phyloP scores from a whole-genome alignment of 176 grass and related monocot genomes.

The Zoysia pacifica region DNA sequence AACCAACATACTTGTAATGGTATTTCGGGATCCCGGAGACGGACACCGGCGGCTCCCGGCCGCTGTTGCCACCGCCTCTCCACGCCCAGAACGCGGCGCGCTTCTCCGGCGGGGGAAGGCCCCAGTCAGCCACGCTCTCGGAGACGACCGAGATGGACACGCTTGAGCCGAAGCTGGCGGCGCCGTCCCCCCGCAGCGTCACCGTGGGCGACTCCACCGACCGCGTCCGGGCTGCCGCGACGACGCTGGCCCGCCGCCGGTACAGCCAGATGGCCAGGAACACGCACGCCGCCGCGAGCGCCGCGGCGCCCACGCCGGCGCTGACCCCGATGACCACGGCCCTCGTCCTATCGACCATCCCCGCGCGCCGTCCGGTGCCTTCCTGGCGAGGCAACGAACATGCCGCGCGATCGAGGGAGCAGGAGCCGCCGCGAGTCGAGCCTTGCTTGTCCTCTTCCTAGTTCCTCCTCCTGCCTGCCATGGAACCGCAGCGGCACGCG shows the following conservation, averaged over 20 bases:
- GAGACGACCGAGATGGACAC: conserved; percentile 72
- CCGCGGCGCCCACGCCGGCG: conserved; percentile 44
- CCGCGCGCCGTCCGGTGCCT: background rate
- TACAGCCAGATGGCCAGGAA: conserved; percentile 58
- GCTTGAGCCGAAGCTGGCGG: conserved; percentile 53
- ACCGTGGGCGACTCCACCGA: conserved; percentile 42
- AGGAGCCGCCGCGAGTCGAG: background rate
- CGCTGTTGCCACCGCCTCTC: conserved; percentile 36
- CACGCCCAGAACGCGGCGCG: conserved; percentile 58
- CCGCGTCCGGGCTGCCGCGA: conserved; percentile 14
- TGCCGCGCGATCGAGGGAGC: background rate
- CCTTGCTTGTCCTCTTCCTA: background rate
- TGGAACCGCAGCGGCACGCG: conserved; percentile 10
- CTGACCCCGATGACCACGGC: conserved; percentile 52
- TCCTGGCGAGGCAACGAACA: too few species aligned
- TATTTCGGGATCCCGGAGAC: conserved; percentile 83
- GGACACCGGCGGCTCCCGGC: conserved; percentile 43
- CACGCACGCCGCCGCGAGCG: conserved; percentile 37
- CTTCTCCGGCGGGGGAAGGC: conserved; percentile 42
- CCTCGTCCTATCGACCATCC: conserved; percentile 45
- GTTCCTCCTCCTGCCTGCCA: background rate
- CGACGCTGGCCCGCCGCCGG: conserved; percentile 36
- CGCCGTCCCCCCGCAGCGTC: conserved; percentile 41
- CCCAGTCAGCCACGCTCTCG: conserved; percentile 48
- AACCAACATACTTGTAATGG: conserved; percentile 67